Base-by-base conservation (phyloP, 768 basidiomycete species). In the Harrya chromipes region DNA sequence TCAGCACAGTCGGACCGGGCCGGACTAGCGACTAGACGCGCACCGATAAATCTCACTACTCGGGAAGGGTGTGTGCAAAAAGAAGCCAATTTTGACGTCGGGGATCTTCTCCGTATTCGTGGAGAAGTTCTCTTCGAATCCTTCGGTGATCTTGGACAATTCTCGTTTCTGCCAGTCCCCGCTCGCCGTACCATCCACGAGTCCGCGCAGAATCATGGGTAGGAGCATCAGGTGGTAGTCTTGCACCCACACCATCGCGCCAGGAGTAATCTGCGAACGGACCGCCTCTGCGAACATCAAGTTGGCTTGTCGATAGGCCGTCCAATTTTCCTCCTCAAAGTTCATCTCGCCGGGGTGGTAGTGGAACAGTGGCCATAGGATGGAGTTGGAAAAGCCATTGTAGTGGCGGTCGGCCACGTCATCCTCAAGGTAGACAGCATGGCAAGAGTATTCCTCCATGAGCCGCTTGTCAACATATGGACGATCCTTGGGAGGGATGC, bases 301-400 rank as follows among this genome's bases (percentile, higher is more conserved):
- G 69, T 98, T 99, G 40, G 95, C 95, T 69, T 97, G 93, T 33
- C 97, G 85, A 70, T 98, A 99, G 13, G 93, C 97, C 46, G 85
- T 82, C 97, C 97, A 99, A 67, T 98, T 91, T 65, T 90, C 90
- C 73, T 97, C 93, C 70, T 97, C 95, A 64, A 99, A 99, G 71
- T 93, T 95, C 94, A 99, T 98, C 74, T 98, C 97, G 56, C 95
- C 95, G 8, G 97, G 97, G 69, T 98, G 95, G 72, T 97, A 99
- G 69, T 99, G 97, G 79, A 99, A 97, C 40, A 99, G 77, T 3
- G 97, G 97, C 97, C 97, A 99, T 43, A 99, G 83, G 72, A 99
- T 98, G 46, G 94, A 97, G 74, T 99, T 99, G 60, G 94, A 95
- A 79, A 99, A 98, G 48, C 97, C 92, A 66, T 94, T 94, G 73